Percentiles rank a stretch among this genome's conserved stretches.
Conservation (phyloP, 2,329 filamentous ascomycete genomes). For the Rosellinia necatrix region DNA sequence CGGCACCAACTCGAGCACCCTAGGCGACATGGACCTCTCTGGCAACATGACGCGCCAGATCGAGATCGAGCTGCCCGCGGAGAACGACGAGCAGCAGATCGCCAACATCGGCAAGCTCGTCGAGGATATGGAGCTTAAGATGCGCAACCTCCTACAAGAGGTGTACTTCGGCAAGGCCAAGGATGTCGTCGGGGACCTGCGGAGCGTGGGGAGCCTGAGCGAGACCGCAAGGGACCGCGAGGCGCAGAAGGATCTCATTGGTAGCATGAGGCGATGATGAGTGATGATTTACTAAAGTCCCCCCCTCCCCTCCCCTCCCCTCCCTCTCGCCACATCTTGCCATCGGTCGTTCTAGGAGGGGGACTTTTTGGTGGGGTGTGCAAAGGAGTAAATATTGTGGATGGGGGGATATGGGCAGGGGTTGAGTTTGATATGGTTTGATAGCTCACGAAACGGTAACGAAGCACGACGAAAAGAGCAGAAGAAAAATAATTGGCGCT, state of each 20-base stretch:
- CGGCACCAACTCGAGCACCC: conserved; percentile 59
- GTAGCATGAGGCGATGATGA: conserved; percentile 48
- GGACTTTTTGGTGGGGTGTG: too few species aligned
- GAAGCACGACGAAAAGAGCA: too few species aligned
- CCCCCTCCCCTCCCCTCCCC: too few species aligned
- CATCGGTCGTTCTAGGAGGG: too few species aligned
- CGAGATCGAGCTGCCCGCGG: conserved; percentile 86
- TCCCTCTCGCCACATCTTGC: too few species aligned
- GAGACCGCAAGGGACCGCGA: conserved; percentile 83
- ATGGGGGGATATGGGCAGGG: too few species aligned
- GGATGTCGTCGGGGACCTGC: conserved; percentile 93
- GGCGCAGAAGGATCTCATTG: conserved; percentile 87
- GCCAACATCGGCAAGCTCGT: conserved; percentile 92
- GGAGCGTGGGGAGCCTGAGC: conserved; percentile 83
- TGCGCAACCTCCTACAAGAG: conserved; percentile 97
- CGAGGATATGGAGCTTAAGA: conserved; percentile 99
- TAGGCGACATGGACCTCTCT: conserved; percentile 88
- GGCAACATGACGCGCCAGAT: conserved; percentile 98
- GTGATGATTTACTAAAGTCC: too few species aligned
- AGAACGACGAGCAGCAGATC: conserved; percentile 90
- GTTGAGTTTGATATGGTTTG: too few species aligned
- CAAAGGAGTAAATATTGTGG: too few species aligned
- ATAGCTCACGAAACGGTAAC: too few species aligned
- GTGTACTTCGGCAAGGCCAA: conserved; percentile 99
- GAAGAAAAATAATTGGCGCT: too few species aligned